These are phyloP conservation scores for Aphanomyces euteiches DNA, from an alignment of 352 stramenopile genomes.

Conservation along the genomic window DNA sequence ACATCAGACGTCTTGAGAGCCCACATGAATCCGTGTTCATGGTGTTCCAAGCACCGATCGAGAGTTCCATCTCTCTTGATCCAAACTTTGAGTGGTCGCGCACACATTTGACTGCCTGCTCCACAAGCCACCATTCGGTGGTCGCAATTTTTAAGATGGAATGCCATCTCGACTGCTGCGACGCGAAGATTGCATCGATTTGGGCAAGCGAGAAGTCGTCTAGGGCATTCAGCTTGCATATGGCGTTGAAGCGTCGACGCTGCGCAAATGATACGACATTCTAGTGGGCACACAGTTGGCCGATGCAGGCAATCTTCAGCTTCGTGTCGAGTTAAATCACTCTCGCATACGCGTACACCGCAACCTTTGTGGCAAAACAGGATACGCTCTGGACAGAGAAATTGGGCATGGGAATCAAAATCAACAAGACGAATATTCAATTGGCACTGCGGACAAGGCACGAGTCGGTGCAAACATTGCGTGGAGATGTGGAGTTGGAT, in stretches of 20 bases:
- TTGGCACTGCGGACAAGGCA: constrained; percentile 50
- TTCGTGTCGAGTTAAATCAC: constrained; percentile 47
- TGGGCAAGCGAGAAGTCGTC: constrained; percentile 60
- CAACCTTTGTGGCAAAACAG: constrained; percentile 59
- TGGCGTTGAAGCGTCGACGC: constrained; percentile 42
- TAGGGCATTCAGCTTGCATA: constrained; percentile 43
- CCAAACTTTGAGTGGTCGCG: constrained; percentile 61
- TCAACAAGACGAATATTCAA: constrained; percentile 37
- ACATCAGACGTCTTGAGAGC: constrained; percentile 60
- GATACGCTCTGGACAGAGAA: constrained; percentile 49
- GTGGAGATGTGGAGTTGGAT: constrained; percentile 55
- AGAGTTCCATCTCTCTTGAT: constrained; percentile 34
- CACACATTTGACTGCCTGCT: constrained; percentile 46
- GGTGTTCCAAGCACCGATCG: constrained; percentile 44
- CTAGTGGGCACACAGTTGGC: constrained; percentile 48
- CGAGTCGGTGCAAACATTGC: constrained; percentile 44
- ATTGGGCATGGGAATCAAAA: constrained; percentile 43
- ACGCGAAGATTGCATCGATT: constrained; percentile 53
- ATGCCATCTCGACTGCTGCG: constrained; percentile 55
- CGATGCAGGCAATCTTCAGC: constrained; percentile 44
- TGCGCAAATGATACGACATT: constrained; percentile 47
- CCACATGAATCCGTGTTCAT: constrained; percentile 52
- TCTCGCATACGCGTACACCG: constrained; percentile 41
- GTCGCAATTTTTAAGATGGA: constrained; percentile 57
- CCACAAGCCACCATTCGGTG: constrained; percentile 63